Base-by-base conservation (phyloP, 345 rosid species). In the Xanthoceras sorbifolium region DNA sequence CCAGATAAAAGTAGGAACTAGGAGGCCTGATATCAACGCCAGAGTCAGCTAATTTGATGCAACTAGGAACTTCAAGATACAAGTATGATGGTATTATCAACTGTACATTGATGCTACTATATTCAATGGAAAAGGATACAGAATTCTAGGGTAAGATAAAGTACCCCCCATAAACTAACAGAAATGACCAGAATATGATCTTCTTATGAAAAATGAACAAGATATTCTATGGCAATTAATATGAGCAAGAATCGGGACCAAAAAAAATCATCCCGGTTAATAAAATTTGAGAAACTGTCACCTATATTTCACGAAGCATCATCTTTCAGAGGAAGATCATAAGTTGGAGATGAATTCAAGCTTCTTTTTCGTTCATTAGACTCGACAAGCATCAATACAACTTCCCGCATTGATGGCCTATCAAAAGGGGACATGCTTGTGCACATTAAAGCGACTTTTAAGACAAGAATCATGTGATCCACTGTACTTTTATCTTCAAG, bases 331-430 rank as follows among this genome's bases (percentile, higher is more conserved):
- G 83, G 77, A 74, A 75, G 69, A 62, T 76, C 71, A 0, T 69
- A 65, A 67, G 78, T 57, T 4, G 87, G 78, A 36, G 92, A 84
- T 17, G 72, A 83, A 60, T 79, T 73, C 0, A 76, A 83, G 77
- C 80, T 78, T 3, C 86, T 91, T 77, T 83, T 85, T 7, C 78
- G 89, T 74, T 86, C 83, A 15, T 81, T 89, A 17, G 99, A 93
- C 80, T 95, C 98, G 0, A 89, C 77, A 31, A 94, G 89, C 98
- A 93, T 93, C 64, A 66, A 69, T 34, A 93, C 95, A 40, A 91
- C 98, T 86, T 89, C 95, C 52, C 97, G 87, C 97, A 93, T 94
- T 36, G 98, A 83, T n/a, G 98, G 98, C 57, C 98, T 84, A 64
- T 89, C 96, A 2, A 76, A 73, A 4, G 99, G 98, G 34, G 94